Conservation (phyloP, 225 moss, liverwort and hornwort species). For the Neckera pumila region DNA sequence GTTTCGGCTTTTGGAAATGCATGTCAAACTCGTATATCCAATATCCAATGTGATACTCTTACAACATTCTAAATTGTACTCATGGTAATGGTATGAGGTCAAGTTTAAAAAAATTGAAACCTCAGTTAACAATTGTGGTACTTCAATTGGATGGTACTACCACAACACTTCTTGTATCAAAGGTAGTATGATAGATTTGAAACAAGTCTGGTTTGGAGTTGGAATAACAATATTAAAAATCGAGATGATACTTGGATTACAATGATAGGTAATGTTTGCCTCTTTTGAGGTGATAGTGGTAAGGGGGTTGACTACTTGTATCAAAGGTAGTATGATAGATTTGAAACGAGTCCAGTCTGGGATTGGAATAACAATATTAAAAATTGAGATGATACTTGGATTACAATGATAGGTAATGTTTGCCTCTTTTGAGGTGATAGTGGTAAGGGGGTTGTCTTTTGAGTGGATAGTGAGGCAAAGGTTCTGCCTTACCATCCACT, state of each 20-base stretch:
- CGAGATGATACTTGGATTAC: fast-evolving
- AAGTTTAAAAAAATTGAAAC: not conserved
- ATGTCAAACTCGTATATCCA: fast-evolving
- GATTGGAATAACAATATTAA: not conserved
- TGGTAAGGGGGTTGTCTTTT: too few species aligned
- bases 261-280: too few species aligned
- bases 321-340: not conserved
- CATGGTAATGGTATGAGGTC: not conserved
- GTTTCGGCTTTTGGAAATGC: not conserved
- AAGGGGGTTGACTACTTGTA: not conserved
- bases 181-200: not conserved
- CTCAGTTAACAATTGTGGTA: fast-evolving
- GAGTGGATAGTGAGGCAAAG: too few species aligned
- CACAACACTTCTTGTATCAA: not conserved
- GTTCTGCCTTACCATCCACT: too few species aligned
- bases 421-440: too few species aligned
- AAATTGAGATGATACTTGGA: fast-evolving
- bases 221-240: not conserved
- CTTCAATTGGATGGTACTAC: not conserved
- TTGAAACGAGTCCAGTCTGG: fast-evolving
- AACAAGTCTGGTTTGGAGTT: fast-evolving
- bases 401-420: too few species aligned
- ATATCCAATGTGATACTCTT: not conserved
- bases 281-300: too few species aligned
- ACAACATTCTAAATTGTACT: fast-evolving